phyloP scores from a whole-genome alignment of 2,329 filamentous ascomycete genomes.

The Drechslerella stenobrocha region DNA sequence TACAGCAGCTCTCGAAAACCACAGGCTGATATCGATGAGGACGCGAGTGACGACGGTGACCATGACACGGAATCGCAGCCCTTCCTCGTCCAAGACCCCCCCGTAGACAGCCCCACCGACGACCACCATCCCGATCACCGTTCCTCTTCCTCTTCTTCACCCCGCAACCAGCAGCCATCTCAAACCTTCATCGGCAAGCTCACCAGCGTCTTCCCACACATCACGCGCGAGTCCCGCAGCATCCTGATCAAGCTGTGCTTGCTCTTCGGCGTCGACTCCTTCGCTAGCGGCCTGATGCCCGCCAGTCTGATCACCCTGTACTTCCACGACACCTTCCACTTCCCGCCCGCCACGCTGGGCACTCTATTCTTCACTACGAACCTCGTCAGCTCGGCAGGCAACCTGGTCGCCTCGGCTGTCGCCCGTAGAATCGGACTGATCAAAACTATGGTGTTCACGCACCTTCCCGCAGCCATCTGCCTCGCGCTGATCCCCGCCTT shows the following conservation, averaged over 20 bases:
- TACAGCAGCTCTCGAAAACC: conserved; percentile 21
- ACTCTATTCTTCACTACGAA: conserved; percentile 63
- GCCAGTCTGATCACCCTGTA: conserved; percentile 59
- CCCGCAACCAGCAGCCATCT: conserved; percentile 51
- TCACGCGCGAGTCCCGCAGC: conserved; percentile 63
- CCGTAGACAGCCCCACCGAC: conserved; percentile 15
- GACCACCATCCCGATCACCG: too few relatives aligned
- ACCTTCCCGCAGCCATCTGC: conserved; percentile 69
- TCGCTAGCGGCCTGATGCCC: conserved; percentile 51
- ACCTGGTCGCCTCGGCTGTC: conserved; percentile 62
- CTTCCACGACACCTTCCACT: conserved; percentile 60
- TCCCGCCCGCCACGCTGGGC: conserved; percentile 61
- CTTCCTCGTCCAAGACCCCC: conserved; percentile 15
- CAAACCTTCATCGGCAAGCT: conserved; percentile 24
- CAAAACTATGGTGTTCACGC: conserved; percentile 56
- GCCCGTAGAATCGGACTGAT: conserved; percentile 61
- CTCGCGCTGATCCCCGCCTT: conserved; percentile 67
- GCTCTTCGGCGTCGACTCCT: conserved; percentile 63
- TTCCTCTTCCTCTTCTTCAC: conserved; percentile 11
- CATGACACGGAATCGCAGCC: conserved; percentile 19
- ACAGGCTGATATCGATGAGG: not conserved
- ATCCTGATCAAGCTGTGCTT: conserved; percentile 69
- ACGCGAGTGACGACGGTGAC: not conserved
- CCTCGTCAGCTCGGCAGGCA: conserved; percentile 61
- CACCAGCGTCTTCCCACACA: conserved; percentile 58